Percentiles rank a stretch among this genome's conserved stretches.
Conservation (phyloP, 768 basidiomycete genomes). For the Termitomyces sp. region DNA sequence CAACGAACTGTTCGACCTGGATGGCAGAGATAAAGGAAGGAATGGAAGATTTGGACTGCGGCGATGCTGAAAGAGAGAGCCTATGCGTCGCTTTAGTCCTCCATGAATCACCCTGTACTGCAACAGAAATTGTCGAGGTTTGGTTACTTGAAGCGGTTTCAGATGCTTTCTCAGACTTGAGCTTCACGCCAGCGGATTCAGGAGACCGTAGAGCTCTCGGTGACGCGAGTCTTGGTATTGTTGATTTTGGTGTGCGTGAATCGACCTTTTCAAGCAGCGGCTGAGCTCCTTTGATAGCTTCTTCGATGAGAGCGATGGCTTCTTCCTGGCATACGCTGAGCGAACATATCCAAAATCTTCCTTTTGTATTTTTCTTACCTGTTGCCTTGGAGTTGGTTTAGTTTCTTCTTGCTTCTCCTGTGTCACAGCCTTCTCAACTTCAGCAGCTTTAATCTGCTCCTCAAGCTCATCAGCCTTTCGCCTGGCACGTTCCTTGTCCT, state of each 20-base stretch:
- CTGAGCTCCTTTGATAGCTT: constrained; percentile 30
- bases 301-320: constrained; percentile 40
- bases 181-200: constrained; percentile 14
- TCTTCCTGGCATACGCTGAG: constrained; percentile 19
- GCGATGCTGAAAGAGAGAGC: background rate
- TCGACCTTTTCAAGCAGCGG: background rate
- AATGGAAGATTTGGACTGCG: constrained; percentile 11
- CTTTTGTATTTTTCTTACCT: constrained; percentile 7
- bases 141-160: background rate
- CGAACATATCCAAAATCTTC: background rate
- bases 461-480: constrained; percentile 77
- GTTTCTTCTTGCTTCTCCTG: constrained; percentile 15
- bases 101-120: constrained; percentile 58
- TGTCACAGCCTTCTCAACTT: constrained; percentile 28
- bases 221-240: constrained; percentile 28
- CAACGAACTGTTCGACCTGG: constrained; percentile 37
- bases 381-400: constrained; percentile 9
- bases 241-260: background rate
- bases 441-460: constrained; percentile 49
- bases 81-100: constrained; percentile 34
- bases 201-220: constrained; percentile 20
- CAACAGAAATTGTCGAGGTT: constrained; percentile 20
- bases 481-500: constrained; percentile 73
- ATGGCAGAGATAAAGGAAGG: constrained; percentile 28
- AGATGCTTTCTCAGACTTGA: background rate